Evolutionary conservation across 352 stramenopile species (phyloP).

Genomic region (Peronospora tabacina): DNA sequence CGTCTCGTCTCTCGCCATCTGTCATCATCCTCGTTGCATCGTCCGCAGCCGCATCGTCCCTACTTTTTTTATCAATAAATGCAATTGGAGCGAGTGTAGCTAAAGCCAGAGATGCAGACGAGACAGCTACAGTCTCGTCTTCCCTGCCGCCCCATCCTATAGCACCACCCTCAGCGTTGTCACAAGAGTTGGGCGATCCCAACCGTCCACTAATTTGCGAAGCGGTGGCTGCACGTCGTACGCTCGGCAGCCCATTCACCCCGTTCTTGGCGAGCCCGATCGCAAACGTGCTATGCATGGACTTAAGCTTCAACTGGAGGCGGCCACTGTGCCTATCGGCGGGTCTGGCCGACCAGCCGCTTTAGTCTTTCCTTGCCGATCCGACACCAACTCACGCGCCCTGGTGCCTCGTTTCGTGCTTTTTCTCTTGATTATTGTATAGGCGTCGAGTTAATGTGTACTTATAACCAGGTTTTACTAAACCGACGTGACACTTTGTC

Average conservation of each 20-base stretch:
- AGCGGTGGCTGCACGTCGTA: slow-evolving; percentile 49
- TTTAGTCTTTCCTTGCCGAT: slow-evolving; percentile 4
- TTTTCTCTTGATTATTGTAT: not conserved
- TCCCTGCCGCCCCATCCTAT: slow-evolving; percentile 5
- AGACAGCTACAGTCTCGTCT: slow-evolving; percentile 10
- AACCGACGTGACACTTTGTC: too few relatives aligned
- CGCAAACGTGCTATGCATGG: slow-evolving; percentile 52
- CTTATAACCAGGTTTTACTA: too few relatives aligned
- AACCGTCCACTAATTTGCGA: slow-evolving; percentile 48
- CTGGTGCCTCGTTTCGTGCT: slow-evolving; percentile 4
- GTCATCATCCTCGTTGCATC: slow-evolving; percentile 9
- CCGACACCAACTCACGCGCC: not conserved
- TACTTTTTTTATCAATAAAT: slow-evolving; percentile 17
- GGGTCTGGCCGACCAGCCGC: slow-evolving; percentile 2
- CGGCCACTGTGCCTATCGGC: not conserved
- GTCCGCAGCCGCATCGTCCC: slow-evolving; percentile 4
- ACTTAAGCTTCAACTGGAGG: not conserved
- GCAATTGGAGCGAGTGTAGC: slow-evolving; percentile 26
- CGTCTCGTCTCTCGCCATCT: slow-evolving; percentile 8
- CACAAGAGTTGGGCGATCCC: slow-evolving; percentile 29
- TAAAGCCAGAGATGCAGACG: not conserved
- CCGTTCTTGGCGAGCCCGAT: slow-evolving; percentile 56
- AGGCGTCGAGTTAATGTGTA: too few relatives aligned
- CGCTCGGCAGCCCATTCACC: slow-evolving; percentile 44
- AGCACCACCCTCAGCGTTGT: slow-evolving; percentile 9